A percentile compares a stretch with the other conserved stretches of the same genome.
These are phyloP conservation scores for Clonostachys rosea DNA, from an alignment of 2,329 filamentous ascomycete genomes.

Conservation along the genomic window DNA sequence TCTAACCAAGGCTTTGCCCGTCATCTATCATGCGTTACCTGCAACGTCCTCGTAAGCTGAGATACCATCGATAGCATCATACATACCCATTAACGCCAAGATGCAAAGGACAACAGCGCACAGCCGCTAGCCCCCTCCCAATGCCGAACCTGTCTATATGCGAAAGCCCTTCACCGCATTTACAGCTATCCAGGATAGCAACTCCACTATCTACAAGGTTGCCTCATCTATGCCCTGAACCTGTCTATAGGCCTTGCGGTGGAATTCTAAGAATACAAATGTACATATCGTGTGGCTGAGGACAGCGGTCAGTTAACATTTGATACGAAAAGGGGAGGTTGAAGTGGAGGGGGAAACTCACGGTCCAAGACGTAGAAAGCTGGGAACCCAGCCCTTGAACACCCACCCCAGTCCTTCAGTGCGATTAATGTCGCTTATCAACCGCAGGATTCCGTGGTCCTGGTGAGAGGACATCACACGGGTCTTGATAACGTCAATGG, in stretches of 20 bases:
- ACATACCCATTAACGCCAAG: too few relatives aligned
- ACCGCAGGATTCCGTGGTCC: slow-evolving; percentile 44
- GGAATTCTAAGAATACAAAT: slow-evolving; percentile 81
- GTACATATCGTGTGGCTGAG: slow-evolving; percentile 76
- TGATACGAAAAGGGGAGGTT: too few relatives aligned
- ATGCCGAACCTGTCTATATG: neutral
- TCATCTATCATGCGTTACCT: neutral
- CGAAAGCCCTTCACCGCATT: neutral
- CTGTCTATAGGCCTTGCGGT: slow-evolving; percentile 71
- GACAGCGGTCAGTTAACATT: neutral
- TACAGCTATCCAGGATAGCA: neutral
- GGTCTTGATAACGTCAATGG: slow-evolving; percentile 87
- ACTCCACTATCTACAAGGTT: slow-evolving; percentile 10
- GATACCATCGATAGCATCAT: too few relatives aligned
- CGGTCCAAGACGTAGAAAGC: slow-evolving; percentile 61
- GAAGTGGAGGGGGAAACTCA: slow-evolving; percentile 27
- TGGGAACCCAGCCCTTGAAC: slow-evolving; percentile 89
- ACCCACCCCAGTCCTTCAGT: slow-evolving; percentile 75
- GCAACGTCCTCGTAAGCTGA: too few relatives aligned
- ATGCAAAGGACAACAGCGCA: too few relatives aligned
- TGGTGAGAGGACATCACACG: slow-evolving; percentile 70
- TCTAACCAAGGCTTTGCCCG: neutral
- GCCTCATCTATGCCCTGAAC: slow-evolving; percentile 31
- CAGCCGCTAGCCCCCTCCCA: too few relatives aligned
- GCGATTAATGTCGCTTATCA: slow-evolving; percentile 64